phyloP scores from a whole-genome alignment of 83 land plant genomes.

The Thuja plicata region DNA sequence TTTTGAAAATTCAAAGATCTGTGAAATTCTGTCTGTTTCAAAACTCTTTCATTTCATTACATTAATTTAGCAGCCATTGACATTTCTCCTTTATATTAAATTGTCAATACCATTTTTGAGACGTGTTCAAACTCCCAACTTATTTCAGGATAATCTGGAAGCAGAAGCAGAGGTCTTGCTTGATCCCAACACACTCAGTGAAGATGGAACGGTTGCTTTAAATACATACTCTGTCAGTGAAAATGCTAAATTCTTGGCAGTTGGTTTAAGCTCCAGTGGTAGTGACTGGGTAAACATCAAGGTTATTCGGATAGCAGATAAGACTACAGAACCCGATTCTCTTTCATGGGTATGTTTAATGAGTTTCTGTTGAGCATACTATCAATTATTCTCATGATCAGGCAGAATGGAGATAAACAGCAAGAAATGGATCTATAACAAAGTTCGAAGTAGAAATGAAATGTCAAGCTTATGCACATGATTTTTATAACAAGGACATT shows the following conservation, averaged over 20 bases:
- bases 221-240: conserved; percentile 47
- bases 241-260: conserved; percentile 85
- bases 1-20: background rate
- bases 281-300: conserved; percentile 97
- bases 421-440: background rate
- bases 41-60: background rate
- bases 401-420: background rate
- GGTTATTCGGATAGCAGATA: conserved; percentile 79
- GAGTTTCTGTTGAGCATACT: background rate
- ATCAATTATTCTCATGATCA: background rate
- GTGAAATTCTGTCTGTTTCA: background rate
- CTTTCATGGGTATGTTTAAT: conserved; percentile 68
- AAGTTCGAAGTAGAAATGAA: background rate
- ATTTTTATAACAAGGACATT: background rate
- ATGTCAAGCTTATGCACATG: background rate
- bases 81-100: background rate
- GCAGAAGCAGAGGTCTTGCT: conserved; percentile 80
- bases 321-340: conserved; percentile 58
- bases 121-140: background rate
- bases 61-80: background rate
- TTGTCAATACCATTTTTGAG: background rate
- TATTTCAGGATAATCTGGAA: conserved; percentile 67
- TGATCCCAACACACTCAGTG: conserved; percentile 83
- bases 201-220: conserved; percentile 90
- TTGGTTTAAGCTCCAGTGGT: conserved; percentile 84